Evolutionary conservation across 805 yeast genomes (phyloP).

Genomic region (Grigorovia humatica): DNA sequence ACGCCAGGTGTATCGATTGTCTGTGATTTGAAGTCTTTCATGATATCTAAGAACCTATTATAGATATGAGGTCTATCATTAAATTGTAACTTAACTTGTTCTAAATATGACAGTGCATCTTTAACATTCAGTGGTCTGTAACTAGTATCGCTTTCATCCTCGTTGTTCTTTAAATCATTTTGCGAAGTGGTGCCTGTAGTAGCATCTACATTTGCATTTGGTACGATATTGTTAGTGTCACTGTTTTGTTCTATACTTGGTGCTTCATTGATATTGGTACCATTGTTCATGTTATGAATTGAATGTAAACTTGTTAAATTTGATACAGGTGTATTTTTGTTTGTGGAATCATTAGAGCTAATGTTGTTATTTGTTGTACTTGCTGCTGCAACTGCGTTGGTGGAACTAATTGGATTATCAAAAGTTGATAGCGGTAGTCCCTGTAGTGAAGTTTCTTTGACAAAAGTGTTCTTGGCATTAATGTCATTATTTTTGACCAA

Average conservation of each 20-base stretch:
- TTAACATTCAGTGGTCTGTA: conserved; percentile 86
- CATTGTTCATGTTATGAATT: not conserved
- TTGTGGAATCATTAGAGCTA: not conserved
- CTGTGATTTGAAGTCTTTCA: conserved; percentile 98
- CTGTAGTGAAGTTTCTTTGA: not conserved
- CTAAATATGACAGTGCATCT: conserved; percentile 91
- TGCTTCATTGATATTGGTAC: not conserved
- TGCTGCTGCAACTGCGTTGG: conserved; percentile 9
- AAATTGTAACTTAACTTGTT: conserved; percentile 90
- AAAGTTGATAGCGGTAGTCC: conserved; percentile 25
- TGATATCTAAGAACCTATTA: conserved; percentile 90
- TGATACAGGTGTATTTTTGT: not conserved
- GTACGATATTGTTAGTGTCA: not conserved
- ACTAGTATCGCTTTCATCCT: conserved; percentile 15
- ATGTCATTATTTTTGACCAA: conserved; percentile 2
- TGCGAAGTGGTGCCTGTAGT: not conserved
- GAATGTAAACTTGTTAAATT: not conserved
- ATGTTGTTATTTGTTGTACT: conserved; percentile 7
- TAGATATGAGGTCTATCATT: conserved; percentile 89
- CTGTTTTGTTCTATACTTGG: not conserved
- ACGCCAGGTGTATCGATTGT: conserved; percentile 97
- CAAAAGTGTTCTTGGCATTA: not conserved
- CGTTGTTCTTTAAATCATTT: conserved; percentile 1
- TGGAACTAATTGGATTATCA: conserved; percentile 18
- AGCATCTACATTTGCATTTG: not conserved